Evolutionary conservation across 768 basidiomycete species (phyloP), one percentile per base, ranked within the genome.

Genomic region (Roridomyces roridus): DNA sequence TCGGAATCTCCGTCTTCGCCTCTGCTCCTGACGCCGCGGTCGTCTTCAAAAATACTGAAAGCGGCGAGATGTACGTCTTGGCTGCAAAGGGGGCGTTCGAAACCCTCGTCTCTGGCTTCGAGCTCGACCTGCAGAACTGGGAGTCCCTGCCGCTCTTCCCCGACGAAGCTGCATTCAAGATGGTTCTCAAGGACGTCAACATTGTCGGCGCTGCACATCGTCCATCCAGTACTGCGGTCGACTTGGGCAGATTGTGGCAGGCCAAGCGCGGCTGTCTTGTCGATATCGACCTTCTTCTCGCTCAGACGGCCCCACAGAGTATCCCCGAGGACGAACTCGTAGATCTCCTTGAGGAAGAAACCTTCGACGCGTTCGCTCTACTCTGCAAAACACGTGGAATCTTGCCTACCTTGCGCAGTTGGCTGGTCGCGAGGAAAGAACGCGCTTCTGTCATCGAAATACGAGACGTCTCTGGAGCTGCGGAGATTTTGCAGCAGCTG

Each of bases 1-100:
- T 62, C 29, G 55, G 60, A 9, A 47, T 62, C 3, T 62, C 60
- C 18, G 55, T 62, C 15, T 62, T 62, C 20, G 60, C 60, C 5
- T 62, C 60, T 6, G 60, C 60, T 36, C 31, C 55, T 5, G 60
- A 62, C 28, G 55, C 60, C 24, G 55, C 60, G 25, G 50, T 62
- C 39, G 51, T 62, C 29, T 62, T 53, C 43, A 57, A 62, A 40
- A 43, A 46, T 18, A 53, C 35, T 2, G 21, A 2, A 3, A 36
- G 36, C 23, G 55, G 60, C 7, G 46, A 54, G 41, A 43, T 62
- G 28, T 54, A 57, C 43, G 47, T 57, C 28, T 25, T 62, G 23
- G 50, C 55, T 1, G 43, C 60, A 41, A 62, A 62, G 23, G 60
- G 60, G 0, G 55, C 60, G 23, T 62, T 62, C 43, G 55, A 57